Conservation (phyloP, 2,329 filamentous ascomycete species). For the Emergomyces pasteurianus region DNA sequence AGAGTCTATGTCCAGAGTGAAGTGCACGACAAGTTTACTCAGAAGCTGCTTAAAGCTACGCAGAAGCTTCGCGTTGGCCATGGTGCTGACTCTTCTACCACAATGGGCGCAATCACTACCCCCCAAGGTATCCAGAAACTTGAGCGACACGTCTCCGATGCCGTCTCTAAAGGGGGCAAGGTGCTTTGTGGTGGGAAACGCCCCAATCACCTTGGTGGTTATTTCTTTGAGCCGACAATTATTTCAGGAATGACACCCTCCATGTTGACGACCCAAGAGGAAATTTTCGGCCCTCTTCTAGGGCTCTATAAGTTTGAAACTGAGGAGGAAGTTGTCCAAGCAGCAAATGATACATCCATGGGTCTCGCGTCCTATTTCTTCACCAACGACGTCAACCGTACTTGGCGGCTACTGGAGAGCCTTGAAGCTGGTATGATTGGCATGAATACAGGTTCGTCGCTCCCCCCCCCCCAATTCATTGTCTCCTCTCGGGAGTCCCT, state of each 20-base stretch:
- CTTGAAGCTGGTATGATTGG: constrained; percentile 82
- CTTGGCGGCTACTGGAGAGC: constrained; percentile 52
- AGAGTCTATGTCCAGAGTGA: constrained; percentile 30
- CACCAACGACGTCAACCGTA: constrained; percentile 49
- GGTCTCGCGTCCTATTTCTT: constrained; percentile 20
- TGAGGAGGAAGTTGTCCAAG: constrained; percentile 20
- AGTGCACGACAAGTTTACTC: constrained; percentile 35
- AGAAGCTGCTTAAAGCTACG: constrained; percentile 36
- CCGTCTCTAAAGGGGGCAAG: constrained; percentile 17
- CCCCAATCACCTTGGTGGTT: not conserved
- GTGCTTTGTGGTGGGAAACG: constrained; percentile 17
- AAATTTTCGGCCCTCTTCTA: constrained; percentile 21
- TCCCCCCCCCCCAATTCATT: too few species aligned
- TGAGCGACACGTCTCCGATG: constrained; percentile 16
- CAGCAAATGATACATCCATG: constrained; percentile 19
- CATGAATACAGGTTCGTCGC: constrained; percentile 30
- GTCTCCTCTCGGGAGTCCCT: not conserved
- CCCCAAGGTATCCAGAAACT: constrained; percentile 9
- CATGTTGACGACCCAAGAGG: constrained; percentile 18
- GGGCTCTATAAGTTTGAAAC: constrained; percentile 12
- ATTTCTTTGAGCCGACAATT: not conserved
- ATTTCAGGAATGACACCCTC: constrained; percentile 9
- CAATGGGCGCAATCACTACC: constrained; percentile 15
- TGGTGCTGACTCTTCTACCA: constrained; percentile 20
- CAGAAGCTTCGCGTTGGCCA: constrained; percentile 20